A percentile compares a stretch with the other conserved stretches of the same genome.
These are phyloP conservation scores for Phellopilus nigrolimitatus DNA, from an alignment of 1,284 basidiomycete genomes.

Conservation along the genomic window DNA sequence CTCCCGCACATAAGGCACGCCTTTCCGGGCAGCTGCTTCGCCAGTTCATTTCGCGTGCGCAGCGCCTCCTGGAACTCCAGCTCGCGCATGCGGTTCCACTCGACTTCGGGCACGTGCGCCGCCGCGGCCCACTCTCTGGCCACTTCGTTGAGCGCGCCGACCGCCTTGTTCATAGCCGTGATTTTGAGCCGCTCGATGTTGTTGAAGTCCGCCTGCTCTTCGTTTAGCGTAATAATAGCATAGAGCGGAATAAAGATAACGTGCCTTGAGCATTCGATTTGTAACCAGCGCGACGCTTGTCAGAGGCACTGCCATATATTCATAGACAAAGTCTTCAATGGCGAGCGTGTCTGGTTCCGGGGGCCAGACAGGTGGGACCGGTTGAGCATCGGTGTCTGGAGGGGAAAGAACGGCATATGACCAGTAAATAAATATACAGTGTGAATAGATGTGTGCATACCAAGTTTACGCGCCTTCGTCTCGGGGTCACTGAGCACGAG, in stretches of 20 bases:
- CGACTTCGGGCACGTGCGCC: conserved; percentile 63
- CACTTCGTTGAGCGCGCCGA: conserved; percentile 43
- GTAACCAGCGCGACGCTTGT: conserved; percentile 80
- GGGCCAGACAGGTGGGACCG: conserved; percentile 75
- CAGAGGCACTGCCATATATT: conserved; percentile 63
- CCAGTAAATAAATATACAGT: conserved; percentile 3
- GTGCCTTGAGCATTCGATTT: conserved; percentile 27
- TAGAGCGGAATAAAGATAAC: too few relatives aligned
- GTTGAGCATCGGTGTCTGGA: conserved; percentile 58
- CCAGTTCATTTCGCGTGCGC: conserved; percentile 51
- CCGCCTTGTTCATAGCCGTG: conserved; percentile 52
- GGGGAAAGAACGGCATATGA: not conserved
- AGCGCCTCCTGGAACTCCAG: conserved; percentile 91
- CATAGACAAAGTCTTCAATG: conserved; percentile 55
- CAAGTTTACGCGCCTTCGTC: conserved; percentile 51
- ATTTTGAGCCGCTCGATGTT: conserved; percentile 65
- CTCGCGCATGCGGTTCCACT: conserved; percentile 80
- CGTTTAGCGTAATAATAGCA: conserved; percentile 19
- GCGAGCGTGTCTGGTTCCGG: conserved; percentile 44
- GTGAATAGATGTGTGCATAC: conserved; percentile 34
- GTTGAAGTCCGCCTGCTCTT: conserved; percentile 61
- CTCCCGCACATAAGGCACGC: conserved; percentile 55
- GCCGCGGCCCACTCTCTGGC: conserved; percentile 51
- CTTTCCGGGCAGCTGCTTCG: conserved; percentile 39
- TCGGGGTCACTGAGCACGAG: conserved; percentile 71